Percentiles rank a stretch among this genome's conserved stretches.
phyloP scores from a whole-genome alignment of 139 green algal genomes.

The Deuterostichococcus epilithicus region DNA sequence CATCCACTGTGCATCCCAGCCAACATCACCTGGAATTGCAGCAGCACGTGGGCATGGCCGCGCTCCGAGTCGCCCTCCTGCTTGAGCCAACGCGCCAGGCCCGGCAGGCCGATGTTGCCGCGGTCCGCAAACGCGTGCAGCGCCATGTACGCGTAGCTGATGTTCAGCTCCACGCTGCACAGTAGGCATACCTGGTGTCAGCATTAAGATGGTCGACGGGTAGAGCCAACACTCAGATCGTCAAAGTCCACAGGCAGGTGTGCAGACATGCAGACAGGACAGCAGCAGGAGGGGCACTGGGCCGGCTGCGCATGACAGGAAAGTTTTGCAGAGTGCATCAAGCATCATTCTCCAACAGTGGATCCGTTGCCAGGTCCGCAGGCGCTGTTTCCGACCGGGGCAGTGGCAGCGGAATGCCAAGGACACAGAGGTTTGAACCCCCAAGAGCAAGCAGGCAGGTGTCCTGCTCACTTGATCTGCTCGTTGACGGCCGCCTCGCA shows the following conservation, averaged over 20 bases:
- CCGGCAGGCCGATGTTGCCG: constrained; percentile 93
- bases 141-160: constrained; percentile 93
- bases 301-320: not conserved
- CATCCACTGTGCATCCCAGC: too few species aligned
- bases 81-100: constrained; percentile 75
- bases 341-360: not conserved
- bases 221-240: not conserved
- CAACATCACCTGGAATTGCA: constrained; percentile 87
- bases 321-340: not conserved
- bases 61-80: constrained; percentile 78
- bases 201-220: not conserved
- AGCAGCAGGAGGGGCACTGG: not conserved
- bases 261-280: not conserved
- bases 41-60: constrained; percentile 88
- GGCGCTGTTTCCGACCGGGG: not conserved
- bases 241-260: not conserved
- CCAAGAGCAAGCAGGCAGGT: not conserved
- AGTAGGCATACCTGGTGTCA: not conserved
- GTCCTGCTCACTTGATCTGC: constrained; percentile 88
- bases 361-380: not conserved
- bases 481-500: constrained; percentile 91
- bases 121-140: constrained; percentile 86
- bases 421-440: not conserved
- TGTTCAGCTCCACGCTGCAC: constrained; percentile 44
- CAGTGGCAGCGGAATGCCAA: not conserved